A percentile compares a stretch with the other conserved stretches of the same genome.
These are phyloP conservation scores for Phytophthora crassamura DNA, from an alignment of 352 stramenopile genomes.

Conservation along the genomic window DNA sequence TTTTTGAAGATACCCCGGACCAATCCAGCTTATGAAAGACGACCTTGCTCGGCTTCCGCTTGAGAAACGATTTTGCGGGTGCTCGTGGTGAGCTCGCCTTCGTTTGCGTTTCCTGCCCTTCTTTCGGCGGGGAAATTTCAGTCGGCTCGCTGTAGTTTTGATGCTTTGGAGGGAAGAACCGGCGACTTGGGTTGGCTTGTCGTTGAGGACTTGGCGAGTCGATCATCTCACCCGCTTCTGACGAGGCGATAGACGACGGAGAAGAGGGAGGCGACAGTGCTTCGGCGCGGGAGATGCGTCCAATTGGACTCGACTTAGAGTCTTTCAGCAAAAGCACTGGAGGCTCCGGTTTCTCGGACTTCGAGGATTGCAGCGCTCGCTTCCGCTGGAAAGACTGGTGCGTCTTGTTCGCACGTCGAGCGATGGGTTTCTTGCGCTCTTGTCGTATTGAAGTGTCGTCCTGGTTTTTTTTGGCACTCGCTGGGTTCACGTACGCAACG, in stretches of 20 bases:
- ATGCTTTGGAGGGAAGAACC: constrained; percentile 19
- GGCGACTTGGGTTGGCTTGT: constrained; percentile 10
- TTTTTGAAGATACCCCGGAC: constrained; percentile 64
- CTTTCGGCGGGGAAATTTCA: constrained; percentile 2
- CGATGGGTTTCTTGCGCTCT: constrained; percentile 7
- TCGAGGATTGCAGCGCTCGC: background rate
- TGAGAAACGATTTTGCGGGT: constrained; percentile 52
- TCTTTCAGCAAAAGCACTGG: constrained; percentile 20
- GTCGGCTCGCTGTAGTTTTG: constrained; percentile 9
- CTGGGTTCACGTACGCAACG: constrained; percentile 35
- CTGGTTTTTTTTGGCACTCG: background rate
- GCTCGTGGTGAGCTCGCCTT: constrained; percentile 10
- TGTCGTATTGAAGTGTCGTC: background rate
- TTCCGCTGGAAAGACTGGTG: constrained; percentile 2
- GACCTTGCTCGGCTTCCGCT: constrained; percentile 75
- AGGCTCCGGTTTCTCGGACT: constrained; percentile 1
- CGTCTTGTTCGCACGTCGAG: constrained; percentile 7
- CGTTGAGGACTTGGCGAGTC: background rate
- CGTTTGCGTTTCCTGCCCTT: constrained; percentile 4
- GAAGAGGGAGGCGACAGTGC: constrained; percentile 62
- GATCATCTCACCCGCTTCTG: constrained; percentile 18
- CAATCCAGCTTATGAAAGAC: constrained; percentile 73
- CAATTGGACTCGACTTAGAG: constrained; percentile 19
- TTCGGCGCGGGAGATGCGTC: constrained; percentile 44
- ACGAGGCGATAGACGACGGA: constrained; percentile 57